phyloP scores from a whole-genome alignment of 202 grass and related monocot genomes.

The Bolboschoenoplectus hybrid region DNA sequence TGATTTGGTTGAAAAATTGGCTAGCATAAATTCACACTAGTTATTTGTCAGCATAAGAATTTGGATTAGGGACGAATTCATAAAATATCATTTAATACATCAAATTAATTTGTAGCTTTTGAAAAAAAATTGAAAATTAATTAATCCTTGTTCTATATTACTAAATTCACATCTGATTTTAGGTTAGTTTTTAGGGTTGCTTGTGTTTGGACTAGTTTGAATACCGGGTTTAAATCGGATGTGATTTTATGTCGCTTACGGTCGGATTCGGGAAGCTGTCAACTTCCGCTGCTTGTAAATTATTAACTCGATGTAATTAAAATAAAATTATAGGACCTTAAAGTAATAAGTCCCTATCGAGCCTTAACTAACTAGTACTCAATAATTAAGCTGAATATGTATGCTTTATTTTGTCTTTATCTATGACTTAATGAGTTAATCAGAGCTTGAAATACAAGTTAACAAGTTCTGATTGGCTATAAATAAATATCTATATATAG shows the following conservation, averaged over 20 bases:
- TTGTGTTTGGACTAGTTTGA: no score
- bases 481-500: background rate
- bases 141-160: no score
- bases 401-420: slow-evolving; percentile 18
- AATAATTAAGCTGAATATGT: background rate
- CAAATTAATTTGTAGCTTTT: no score
- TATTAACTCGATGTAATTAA: background rate
- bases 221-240: no score
- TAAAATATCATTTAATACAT: no score
- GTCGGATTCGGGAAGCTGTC: no score
- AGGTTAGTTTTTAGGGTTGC: no score
- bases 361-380: background rate
- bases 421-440: slow-evolving; percentile 10
- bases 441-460: slow-evolving; percentile 14
- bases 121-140: no score
- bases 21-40: background rate
- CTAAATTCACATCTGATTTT: no score
- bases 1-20: background rate
- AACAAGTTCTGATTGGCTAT: background rate
- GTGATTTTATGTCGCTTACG: no score
- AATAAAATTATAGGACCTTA: background rate
- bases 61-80: no score
- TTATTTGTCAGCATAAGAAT: background rate
- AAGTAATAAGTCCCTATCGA: background rate
- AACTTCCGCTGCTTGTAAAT: no score